Evolutionary conservation across 2,329 filamentous ascomycete species (phyloP), one percentile per base, ranked within the genome.

Genomic region (Ceratocystis huliohia): DNA sequence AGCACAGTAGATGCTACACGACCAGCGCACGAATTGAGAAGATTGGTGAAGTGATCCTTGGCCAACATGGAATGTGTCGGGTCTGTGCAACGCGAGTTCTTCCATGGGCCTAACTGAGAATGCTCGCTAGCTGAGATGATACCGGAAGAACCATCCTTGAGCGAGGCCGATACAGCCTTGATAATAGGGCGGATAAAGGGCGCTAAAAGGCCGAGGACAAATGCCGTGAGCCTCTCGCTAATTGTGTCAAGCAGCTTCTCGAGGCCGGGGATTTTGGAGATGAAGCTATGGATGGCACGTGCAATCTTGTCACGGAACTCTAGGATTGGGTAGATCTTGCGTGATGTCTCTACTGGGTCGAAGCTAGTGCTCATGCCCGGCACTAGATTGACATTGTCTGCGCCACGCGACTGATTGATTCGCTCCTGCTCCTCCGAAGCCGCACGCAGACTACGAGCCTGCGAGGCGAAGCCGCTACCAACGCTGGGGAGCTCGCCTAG

Each of bases 101-200:
- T 88, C 89, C 89, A 94, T 3, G 88, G 88, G 75, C 91, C 89
- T 65, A 86, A 84, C 76, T 93, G 89, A 68, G 87, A 84, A 68
- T 88, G 83, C 66, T 86, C 86, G 69, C 87, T 89, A 63, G 88
- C 82, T 68, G 78, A 79, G 70, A 87, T 85, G 71, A 87, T 79
- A 25, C 84, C 83, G 0, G 88, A 88, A 8, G 91, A 96, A 3
- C 94, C 93, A 28, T 87, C 83, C 77, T 97, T 96, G 30, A 99
- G 80, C 44, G 85, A 84, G 72, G 92, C 86, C 25, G 91, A 93
- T 4, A 93, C 91, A 65, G 88, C 84, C 64, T 87, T 88, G 75
- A 99, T 96, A 73, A 99, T 88, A 10, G 94, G 94, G 66, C 91
- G 85, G 69, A 99, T 83, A 75, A 95, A 97, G 0, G 94, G 94